Evolutionary conservation across 805 yeast species (phyloP), one percentile per base, ranked within the genome.

Genomic region (Saturnispora hagleri): DNA sequence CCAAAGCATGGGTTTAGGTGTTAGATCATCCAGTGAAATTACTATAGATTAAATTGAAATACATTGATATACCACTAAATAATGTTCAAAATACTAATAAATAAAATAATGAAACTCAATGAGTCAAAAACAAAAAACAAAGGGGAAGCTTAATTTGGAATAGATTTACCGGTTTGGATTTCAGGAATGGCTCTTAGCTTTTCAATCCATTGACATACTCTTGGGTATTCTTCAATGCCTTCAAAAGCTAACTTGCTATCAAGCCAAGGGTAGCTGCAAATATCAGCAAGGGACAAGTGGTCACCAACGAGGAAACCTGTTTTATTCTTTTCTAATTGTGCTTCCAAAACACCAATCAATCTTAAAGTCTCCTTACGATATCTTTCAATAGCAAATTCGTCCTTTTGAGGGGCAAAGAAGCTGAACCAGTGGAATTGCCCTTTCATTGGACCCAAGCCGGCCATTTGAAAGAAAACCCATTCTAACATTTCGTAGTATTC

Each of bases 261-360:
- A 28, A 73, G 67, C 85, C 84, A 80, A 2, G 78, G 72, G 54
- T 65, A 71, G 4, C 72, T 62, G 10, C 72, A 70, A 44, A 80
- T 63, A 63, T 84, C 91, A 5, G 86, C 86, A 56, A 79, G 73
- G 13, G 81, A 70, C 47, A 81, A 59, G 48, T 75, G 78, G 55
- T 77, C 77, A 43, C 86, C 85, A 48, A 80, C 86, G 26, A 82
- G 66, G 66, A 67, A 84, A 1, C 83, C 84, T 10, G 68, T 66
- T 43, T 65, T 63, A 58, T 74, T 80, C 49, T 72, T 65, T 42
- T 66, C 65, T 58, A 82, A 67, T 61, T 76, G 73, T 40, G 66
- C 69, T 57, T 82, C 83, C 54, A 73, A 64, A 33, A 82, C 86
- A 8, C 77, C 74, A 55, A 72, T 74, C 43, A 81, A 69, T 58